These are phyloP conservation scores for Dipteronia sinensis DNA, from an alignment of 345 rosid species.

Conservation along the genomic window DNA sequence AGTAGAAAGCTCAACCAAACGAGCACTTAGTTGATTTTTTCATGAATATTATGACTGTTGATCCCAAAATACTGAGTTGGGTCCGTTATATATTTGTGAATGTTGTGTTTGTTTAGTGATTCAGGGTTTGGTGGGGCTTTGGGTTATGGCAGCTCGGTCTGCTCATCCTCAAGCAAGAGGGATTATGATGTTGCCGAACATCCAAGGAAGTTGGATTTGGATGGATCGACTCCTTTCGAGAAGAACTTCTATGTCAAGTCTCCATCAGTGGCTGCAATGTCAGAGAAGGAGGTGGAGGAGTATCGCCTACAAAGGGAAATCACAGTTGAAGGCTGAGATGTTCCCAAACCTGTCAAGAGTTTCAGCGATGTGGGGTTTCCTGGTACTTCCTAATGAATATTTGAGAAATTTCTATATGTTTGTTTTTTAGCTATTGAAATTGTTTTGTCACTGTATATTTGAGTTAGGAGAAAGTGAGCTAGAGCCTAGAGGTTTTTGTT, in stretches of 20 bases:
- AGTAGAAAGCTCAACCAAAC: too few species aligned
- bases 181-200: slow-evolving; percentile 48
- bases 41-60: too few species aligned
- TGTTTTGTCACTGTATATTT: too few species aligned
- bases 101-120: too few species aligned
- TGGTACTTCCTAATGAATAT: slow-evolving; percentile 13
- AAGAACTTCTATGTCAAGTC: slow-evolving; percentile 93
- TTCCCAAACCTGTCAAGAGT: slow-evolving; percentile 89
- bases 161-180: too few species aligned
- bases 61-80: too few species aligned
- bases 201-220: slow-evolving; percentile 78
- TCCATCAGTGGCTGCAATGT: slow-evolving; percentile 76
- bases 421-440: background rate
- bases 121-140: too few species aligned
- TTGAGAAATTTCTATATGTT: background rate
- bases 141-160: too few species aligned
- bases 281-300: slow-evolving; percentile 77
- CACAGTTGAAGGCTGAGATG: slow-evolving; percentile 90
- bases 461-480: too few species aligned
- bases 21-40: too few species aligned
- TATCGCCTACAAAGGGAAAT: slow-evolving; percentile 74
- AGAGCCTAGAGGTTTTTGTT: background rate
- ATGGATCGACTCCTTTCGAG: slow-evolving; percentile 90
- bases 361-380: slow-evolving; percentile 75
- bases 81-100: too few species aligned